These are phyloP conservation scores for Vigna hirtella DNA, from an alignment of 306 rosid species.

Conservation along the genomic window DNA sequence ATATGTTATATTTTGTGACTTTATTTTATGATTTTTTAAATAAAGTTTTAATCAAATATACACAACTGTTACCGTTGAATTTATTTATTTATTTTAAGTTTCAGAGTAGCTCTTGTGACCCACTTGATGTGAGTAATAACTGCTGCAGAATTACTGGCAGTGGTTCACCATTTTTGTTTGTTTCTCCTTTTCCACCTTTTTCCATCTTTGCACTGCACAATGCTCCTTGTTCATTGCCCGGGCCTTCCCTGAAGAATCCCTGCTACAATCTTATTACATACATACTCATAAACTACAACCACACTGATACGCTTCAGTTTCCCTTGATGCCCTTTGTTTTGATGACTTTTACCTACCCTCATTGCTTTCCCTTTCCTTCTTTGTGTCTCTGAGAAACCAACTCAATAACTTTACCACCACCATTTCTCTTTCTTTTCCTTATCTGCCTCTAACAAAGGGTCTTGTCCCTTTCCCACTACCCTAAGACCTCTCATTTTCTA, in stretches of 20 bases:
- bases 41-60: too few species aligned
- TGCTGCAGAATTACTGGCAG: conserved; percentile 24
- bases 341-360: conserved; percentile 51
- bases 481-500: conserved; percentile 31
- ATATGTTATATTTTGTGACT: too few species aligned
- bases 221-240: conserved; percentile 26
- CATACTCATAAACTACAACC: background rate
- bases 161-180: conserved; percentile 45
- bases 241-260: conserved; percentile 37
- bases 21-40: too few species aligned
- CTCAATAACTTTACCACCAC: conserved; percentile 15
- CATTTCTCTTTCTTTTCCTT: conserved; percentile 37
- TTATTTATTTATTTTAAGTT: too few species aligned
- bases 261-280: conserved; percentile 22
- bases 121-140: conserved; percentile 5
- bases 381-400: conserved; percentile 30
- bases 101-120: too few species aligned
- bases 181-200: conserved; percentile 4
- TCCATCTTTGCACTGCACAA: conserved; percentile 27
- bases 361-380: conserved; percentile 35
- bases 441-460: conserved; percentile 21
- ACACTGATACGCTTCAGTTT: conserved; percentile 44
- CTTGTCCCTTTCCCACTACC: conserved; percentile 48
- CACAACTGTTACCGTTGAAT: too few species aligned
- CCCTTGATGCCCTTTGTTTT: conserved; percentile 48